Evolutionary conservation across 2,329 filamentous ascomycete genomes (phyloP).

Genomic region (Ilyonectria destructans): DNA sequence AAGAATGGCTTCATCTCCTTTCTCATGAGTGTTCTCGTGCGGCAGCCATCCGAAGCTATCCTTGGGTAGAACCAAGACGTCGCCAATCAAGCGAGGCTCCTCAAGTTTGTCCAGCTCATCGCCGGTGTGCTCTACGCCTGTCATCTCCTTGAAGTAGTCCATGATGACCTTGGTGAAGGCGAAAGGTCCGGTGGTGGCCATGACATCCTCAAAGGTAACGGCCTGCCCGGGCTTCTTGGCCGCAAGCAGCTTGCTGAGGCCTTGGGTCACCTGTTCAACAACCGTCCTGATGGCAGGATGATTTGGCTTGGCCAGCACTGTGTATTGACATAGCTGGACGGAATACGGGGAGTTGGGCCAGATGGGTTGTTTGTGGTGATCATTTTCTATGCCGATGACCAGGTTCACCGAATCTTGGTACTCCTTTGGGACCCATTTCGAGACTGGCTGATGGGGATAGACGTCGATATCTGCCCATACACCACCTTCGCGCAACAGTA

Average conservation of each 20-base stretch:
- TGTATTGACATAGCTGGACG: conserved; percentile 84
- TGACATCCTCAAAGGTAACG: conserved; percentile 51
- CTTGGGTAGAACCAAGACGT: conserved; percentile 54
- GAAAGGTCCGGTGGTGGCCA: conserved; percentile 52
- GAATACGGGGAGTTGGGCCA: conserved; percentile 77
- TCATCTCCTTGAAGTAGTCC: conserved; percentile 50
- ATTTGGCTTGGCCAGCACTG: conserved; percentile 79
- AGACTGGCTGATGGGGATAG: conserved; percentile 74
- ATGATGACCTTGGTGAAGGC: conserved; percentile 53
- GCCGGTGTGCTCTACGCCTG: conserved; percentile 47
- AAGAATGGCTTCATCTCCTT: conserved; percentile 35
- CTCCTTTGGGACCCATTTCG: conserved; percentile 74
- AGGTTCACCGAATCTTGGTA: conserved; percentile 73
- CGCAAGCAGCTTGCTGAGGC: conserved; percentile 43
- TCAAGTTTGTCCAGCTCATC: conserved; percentile 50
- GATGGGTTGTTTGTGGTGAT: conserved; percentile 58
- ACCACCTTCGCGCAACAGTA: conserved; percentile 78
- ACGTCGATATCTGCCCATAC: conserved; percentile 82
- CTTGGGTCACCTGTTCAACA: conserved; percentile 74
- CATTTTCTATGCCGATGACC: conserved; percentile 81
- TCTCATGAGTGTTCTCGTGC: conserved; percentile 38
- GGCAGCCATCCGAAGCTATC: conserved; percentile 47
- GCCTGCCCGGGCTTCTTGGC: conserved; percentile 32
- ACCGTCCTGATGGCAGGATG: conserved; percentile 79
- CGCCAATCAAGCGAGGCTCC: conserved; percentile 52